Conservation (phyloP, 2,329 filamentous ascomycete species). For the Ramularia collo-cygni region DNA sequence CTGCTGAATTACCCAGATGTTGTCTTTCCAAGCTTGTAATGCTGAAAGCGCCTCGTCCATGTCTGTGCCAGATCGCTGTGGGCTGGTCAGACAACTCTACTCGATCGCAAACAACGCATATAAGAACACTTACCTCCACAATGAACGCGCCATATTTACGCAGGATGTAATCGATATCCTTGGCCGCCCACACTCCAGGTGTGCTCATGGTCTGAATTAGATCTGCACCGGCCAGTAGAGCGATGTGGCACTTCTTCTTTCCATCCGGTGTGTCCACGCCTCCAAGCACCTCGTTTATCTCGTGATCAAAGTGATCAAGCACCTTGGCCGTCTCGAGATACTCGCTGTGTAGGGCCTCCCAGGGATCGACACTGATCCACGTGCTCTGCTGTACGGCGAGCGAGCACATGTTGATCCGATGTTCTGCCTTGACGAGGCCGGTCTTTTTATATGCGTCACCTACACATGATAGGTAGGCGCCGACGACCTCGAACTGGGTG, state of each 20-base stretch:
- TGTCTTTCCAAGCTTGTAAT: slow-evolving; percentile 74
- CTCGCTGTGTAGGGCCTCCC: slow-evolving; percentile 76
- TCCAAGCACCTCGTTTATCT: slow-evolving; percentile 73
- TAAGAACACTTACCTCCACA: slow-evolving; percentile 40
- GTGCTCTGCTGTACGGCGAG: slow-evolving; percentile 69
- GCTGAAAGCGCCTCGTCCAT: slow-evolving; percentile 81
- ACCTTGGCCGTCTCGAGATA: slow-evolving; percentile 88
- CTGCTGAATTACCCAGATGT: slow-evolving; percentile 82
- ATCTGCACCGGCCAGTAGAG: slow-evolving; percentile 66
- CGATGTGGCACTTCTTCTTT: slow-evolving; percentile 64
- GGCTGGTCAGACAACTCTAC: slow-evolving; percentile 42
- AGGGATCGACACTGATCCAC: slow-evolving; percentile 79
- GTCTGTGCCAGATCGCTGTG: slow-evolving; percentile 76
- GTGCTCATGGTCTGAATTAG: slow-evolving; percentile 48
- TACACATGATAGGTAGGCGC: slow-evolving; percentile 77
- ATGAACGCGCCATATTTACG: slow-evolving; percentile 78
- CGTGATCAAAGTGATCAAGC: slow-evolving; percentile 82
- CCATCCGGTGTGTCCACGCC: slow-evolving; percentile 66
- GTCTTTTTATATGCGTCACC: slow-evolving; percentile 72
- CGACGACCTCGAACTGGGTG: slow-evolving; percentile 75
- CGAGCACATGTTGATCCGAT: slow-evolving; percentile 80
- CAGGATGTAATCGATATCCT: slow-evolving; percentile 83
- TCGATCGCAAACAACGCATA: too few species aligned
- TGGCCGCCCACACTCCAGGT: slow-evolving; percentile 66
- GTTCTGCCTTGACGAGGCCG: slow-evolving; percentile 64